Conservation (phyloP, 305 asterid genomes). For the Lippia alba region DNA sequence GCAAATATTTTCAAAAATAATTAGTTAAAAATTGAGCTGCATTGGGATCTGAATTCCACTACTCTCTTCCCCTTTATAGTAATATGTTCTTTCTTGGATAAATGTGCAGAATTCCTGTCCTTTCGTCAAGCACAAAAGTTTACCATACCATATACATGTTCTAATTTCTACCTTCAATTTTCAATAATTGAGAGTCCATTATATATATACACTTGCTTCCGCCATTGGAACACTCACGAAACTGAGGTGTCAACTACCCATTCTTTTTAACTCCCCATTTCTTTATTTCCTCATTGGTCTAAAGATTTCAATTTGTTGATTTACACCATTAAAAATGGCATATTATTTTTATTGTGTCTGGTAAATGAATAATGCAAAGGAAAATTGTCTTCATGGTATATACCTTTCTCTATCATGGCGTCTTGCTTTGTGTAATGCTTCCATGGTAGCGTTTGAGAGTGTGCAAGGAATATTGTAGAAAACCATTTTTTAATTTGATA, state of each 20-base stretch:
- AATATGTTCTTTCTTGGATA: neutral
- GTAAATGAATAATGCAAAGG: conserved; percentile 27
- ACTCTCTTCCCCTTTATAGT: neutral
- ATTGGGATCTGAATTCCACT: conserved; percentile 34
- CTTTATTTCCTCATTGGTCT: neutral
- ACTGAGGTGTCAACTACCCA: conserved; percentile 28
- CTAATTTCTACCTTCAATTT: conserved; percentile 1
- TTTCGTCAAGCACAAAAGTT: conserved; percentile 30
- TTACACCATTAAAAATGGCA: neutral
- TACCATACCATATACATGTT: conserved; percentile 28
- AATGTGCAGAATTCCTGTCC: conserved; percentile 11
- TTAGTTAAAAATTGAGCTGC: conserved; percentile 17
- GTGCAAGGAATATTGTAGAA: conserved; percentile 60
- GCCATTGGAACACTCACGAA: conserved; percentile 25
- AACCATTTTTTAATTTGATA: conserved; percentile 30
- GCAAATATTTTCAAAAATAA: conserved; percentile 1
- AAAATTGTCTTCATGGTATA: conserved; percentile 38
- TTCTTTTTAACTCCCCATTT: neutral
- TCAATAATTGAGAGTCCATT: conserved; percentile 37
- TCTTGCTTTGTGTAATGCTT: conserved; percentile 40
- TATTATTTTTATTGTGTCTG: neutral
- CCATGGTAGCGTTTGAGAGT: conserved; percentile 48
- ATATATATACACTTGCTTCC: conserved; percentile 22
- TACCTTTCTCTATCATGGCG: conserved; percentile 58
- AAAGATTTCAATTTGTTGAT: neutral